Conservation (phyloP, 1,139 yeast species). For the Saccharomyces hybrid region DNA sequence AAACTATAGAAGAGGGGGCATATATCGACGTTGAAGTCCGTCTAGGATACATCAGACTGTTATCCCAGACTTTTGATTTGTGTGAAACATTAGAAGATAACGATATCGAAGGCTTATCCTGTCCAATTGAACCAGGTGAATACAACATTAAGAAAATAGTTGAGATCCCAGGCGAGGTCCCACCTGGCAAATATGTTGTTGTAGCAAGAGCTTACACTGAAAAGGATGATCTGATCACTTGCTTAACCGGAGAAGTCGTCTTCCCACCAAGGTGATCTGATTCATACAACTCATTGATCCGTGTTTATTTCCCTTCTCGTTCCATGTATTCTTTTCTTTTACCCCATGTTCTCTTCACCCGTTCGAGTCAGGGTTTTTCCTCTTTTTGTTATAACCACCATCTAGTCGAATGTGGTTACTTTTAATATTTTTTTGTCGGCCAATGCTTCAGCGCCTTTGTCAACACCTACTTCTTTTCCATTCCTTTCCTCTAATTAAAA, state of each 20-base stretch:
- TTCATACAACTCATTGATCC: neutral
- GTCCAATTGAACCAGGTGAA: conserved; percentile 71
- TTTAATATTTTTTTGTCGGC: neutral
- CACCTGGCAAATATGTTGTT: conserved; percentile 87
- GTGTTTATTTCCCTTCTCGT: neutral
- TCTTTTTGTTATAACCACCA: neutral
- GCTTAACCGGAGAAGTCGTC: conserved; percentile 73
- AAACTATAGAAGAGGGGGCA: conserved; percentile 68
- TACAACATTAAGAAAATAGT: conserved; percentile 62
- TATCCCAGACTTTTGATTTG: conserved; percentile 81
- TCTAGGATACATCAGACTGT: conserved; percentile 80
- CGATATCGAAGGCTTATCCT: conserved; percentile 49
- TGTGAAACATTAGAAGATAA: conserved; percentile 83
- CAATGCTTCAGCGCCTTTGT: neutral
- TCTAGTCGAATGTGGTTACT: neutral
- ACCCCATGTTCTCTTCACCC: neutral
- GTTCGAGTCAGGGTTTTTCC: neutral
- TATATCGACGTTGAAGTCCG: conserved; percentile 90
- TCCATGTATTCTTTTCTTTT: neutral
- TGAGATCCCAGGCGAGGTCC: conserved; percentile 85
- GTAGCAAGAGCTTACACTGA: conserved; percentile 82
- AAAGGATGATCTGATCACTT: conserved; percentile 73
- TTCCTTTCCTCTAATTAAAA: neutral
- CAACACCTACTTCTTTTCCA: neutral
- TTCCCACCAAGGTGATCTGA: conserved; percentile 36